Evolutionary conservation across 768 basidiomycete species (phyloP).

Genomic region (Termitomyces sp.): DNA sequence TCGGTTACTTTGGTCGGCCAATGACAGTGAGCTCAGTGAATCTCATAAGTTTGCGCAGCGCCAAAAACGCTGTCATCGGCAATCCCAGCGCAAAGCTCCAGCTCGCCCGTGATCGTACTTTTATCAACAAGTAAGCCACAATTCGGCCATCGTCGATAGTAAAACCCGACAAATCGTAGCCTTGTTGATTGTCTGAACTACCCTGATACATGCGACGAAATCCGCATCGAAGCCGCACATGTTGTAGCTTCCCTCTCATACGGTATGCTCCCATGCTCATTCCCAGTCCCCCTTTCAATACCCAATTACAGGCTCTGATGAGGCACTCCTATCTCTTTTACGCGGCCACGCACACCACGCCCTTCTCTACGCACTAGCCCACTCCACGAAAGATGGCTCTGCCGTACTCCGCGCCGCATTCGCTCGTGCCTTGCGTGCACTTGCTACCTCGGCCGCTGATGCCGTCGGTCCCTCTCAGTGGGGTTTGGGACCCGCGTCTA

Average conservation of each 20-base stretch:
- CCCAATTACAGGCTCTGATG: constrained; percentile 46
- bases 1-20: background rate
- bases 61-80: constrained; percentile 76
- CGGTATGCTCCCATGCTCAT: constrained; percentile 35
- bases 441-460: constrained; percentile 59
- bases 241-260: constrained; percentile 71
- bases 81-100: constrained; percentile 68
- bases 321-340: constrained; percentile 54
- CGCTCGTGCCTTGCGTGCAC: constrained; percentile 55
- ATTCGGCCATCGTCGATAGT: constrained; percentile 20
- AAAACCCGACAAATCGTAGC: constrained; percentile 25
- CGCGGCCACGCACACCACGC: constrained; percentile 53
- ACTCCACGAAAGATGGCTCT: constrained; percentile 33
- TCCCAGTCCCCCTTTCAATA: background rate
- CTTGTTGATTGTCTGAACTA: constrained; percentile 57
- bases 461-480: constrained; percentile 66
- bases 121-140: constrained; percentile 53
- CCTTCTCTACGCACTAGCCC: constrained; percentile 57
- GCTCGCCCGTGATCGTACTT: constrained; percentile 49
- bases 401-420: constrained; percentile 48
- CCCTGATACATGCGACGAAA: constrained; percentile 31
- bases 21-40: constrained; percentile 23
- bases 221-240: constrained; percentile 71
- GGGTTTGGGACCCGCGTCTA: constrained; percentile 47
- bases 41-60: constrained; percentile 48